Base-by-base conservation (phyloP, 768 basidiomycete genomes). In the Lyophyllum atratum region DNA sequence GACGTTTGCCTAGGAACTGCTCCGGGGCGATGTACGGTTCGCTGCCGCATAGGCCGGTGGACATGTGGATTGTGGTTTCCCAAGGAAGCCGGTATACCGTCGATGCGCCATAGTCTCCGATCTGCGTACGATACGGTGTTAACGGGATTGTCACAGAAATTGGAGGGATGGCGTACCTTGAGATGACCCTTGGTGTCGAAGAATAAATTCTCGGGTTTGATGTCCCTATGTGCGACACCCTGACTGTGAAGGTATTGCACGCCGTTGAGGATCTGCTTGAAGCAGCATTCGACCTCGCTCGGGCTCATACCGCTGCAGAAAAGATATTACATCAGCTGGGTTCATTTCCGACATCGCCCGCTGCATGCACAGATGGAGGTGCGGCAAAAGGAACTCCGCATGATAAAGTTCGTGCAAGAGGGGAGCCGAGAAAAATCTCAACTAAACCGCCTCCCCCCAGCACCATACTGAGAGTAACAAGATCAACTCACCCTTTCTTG, bases 11-110 rank as follows among this genome's bases (percentile, higher is more conserved):
- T 64, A 94, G 76, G 67, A 98, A 99, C 74, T 97, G 93, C 72
- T 99, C 96, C 26, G 97, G 97, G 9, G 96, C 96, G 67, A 99
- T 99, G 75, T 99, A 99, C 1, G 96, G 96, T 70, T 99, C 96
- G 66, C 92, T 95, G 24, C 96, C 96, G 66, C 96, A 99, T 28
- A 99, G 82, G 4, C 96, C 96, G 25, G 95, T 97, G 14, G 92
- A 95, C 85, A 98, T 89, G 71, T 99, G 96, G 48, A 98, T 89
- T 40, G 95, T 97, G 52, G 89, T 79, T 76, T 99, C 95, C 96
- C 96, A 99, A 40, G 97, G 97, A 54, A 99, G 85, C 58, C 96
- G 85, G 73, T 98, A 99, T 49, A 99, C 96, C n/a, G 97, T 98
- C 43, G 94, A 97, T 9, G 96, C 97, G 52, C 96, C 96, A 65